Evolutionary conservation across 257 asterid genomes (phyloP).

Genomic region (Datura wrightii): DNA sequence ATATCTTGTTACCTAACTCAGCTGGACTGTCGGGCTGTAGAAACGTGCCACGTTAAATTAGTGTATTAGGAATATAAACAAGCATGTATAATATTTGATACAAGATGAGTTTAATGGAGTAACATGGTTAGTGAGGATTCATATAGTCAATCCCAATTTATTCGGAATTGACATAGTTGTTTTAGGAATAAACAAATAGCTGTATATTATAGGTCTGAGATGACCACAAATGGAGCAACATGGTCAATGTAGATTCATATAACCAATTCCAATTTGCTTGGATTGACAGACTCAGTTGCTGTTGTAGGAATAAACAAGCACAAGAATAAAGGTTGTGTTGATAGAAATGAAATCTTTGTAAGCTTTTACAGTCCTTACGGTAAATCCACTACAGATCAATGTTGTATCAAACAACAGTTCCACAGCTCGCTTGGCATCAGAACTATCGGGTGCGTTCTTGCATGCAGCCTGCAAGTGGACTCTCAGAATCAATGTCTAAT

Average conservation of each 20-base stretch:
- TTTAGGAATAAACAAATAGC: background rate
- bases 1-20: constrained; percentile 92
- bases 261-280: too few species aligned
- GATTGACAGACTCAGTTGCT: too few species aligned
- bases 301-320: background rate
- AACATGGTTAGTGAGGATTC: background rate
- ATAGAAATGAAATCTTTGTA: background rate
- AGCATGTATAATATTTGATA: background rate
- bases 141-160: too few species aligned
- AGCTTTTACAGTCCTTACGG: constrained; percentile 52
- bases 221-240: background rate
- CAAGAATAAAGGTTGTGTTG: background rate
- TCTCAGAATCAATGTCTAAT: background rate
- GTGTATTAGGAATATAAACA: background rate
- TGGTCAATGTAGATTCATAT: background rate
- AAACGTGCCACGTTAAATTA: background rate
- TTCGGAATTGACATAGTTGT: background rate
- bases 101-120: background rate
- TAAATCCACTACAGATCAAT: constrained; percentile 88
- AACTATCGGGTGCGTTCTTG: constrained; percentile 82
- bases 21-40: constrained; percentile 94
- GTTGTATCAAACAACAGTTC: constrained; percentile 88
- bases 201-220: background rate
- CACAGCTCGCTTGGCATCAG: constrained; percentile 88
- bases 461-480: constrained; percentile 80